Evolutionary conservation across 108 stramenopile species (phyloP).

Genomic region (Poteriospumella lacustris): DNA sequence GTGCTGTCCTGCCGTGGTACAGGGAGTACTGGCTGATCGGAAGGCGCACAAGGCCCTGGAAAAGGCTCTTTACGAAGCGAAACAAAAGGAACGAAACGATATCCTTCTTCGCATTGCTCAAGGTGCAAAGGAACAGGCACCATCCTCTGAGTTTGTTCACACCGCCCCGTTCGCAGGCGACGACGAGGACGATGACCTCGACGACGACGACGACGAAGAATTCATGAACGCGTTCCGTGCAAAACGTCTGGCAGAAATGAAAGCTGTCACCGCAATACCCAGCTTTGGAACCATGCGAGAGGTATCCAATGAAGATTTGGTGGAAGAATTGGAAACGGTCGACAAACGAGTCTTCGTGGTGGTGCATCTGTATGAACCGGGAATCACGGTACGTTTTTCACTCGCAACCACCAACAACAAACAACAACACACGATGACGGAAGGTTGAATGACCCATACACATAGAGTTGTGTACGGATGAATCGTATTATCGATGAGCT

Average conservation of each 20-base stretch:
- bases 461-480: background rate
- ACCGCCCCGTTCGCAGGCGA: background rate
- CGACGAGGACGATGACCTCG: background rate
- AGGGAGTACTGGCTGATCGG: background rate
- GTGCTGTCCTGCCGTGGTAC: background rate
- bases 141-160: too few relatives aligned
- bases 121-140: too few relatives aligned
- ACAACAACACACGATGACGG: too few relatives aligned
- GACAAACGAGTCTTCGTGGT: background rate
- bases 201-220: background rate
- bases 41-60: background rate
- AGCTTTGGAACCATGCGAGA: background rate
- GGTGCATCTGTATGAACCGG: background rate
- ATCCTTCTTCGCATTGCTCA: background rate
- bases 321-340: background rate
- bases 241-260: background rate
- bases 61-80: background rate
- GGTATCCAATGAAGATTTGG: background rate
- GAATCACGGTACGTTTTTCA: background rate
- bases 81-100: background rate
- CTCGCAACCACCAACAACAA: background rate
- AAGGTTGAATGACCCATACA: background rate
- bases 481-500: background rate
- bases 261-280: background rate
- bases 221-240: background rate